Conservation (phyloP, 148 eudicot genomes). For the Rheum nobile region DNA sequence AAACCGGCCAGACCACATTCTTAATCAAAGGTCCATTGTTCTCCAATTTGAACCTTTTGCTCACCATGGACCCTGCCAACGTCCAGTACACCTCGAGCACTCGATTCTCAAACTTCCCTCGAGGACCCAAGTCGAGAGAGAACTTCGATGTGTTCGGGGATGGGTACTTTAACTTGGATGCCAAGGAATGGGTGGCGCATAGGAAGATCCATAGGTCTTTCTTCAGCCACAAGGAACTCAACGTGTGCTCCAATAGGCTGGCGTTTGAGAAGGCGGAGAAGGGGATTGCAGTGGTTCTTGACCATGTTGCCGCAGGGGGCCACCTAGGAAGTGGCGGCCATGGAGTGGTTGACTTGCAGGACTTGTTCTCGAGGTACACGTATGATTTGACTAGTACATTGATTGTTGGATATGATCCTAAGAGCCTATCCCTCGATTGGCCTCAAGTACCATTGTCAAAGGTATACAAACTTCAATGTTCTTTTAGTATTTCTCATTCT, state of each 20-base stretch:
- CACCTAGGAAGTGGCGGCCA: background rate
- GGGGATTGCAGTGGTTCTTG: slow-evolving; percentile 14
- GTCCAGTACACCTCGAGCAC: slow-evolving; percentile 16
- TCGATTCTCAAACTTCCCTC: slow-evolving; percentile 19
- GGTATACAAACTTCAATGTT: background rate
- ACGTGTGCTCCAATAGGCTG: background rate
- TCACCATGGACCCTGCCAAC: slow-evolving; percentile 30
- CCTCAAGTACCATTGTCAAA: slow-evolving; percentile 15
- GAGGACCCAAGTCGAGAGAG: slow-evolving; percentile 17
- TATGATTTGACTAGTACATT: slow-evolving; percentile 18
- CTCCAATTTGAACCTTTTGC: slow-evolving; percentile 11
- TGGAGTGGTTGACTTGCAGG: slow-evolving; percentile 25
- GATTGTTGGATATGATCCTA: slow-evolving; percentile 18
- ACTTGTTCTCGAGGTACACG: slow-evolving; percentile 23
- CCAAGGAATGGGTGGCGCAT: slow-evolving; percentile 19
- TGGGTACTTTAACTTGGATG: slow-evolving; percentile 23
- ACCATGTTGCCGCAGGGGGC: background rate
- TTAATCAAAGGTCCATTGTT: slow-evolving; percentile 17
- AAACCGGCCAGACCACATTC: background rate
- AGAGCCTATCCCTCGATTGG: slow-evolving; percentile 9
- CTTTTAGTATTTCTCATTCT: background rate
- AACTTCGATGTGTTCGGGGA: slow-evolving; percentile 27
- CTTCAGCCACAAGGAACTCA: slow-evolving; percentile 12
- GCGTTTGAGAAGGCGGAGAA: slow-evolving; percentile 9
- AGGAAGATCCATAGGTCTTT: slow-evolving; percentile 18